Percentiles rank a stretch among this genome's conserved stretches.
These are phyloP conservation scores for Penicillium coprophilum DNA, from an alignment of 495 filamentous ascomycete genomes.

Conservation along the genomic window DNA sequence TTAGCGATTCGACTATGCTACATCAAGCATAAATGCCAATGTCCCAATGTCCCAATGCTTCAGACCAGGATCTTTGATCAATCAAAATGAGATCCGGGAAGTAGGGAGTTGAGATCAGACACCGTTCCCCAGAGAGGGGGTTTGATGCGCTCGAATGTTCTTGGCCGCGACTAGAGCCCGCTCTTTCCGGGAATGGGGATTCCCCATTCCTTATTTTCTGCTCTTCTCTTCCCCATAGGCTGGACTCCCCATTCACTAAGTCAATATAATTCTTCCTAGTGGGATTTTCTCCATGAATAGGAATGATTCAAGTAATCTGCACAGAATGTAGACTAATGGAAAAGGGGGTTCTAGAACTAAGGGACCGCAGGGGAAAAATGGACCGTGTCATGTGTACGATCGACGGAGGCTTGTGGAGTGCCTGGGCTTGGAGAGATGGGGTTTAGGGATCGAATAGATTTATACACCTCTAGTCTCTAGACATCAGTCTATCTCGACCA, in stretches of 20 bases:
- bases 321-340: slow-evolving; percentile 16
- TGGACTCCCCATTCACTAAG: no score
- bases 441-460: no score
- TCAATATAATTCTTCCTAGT: slow-evolving; percentile 19
- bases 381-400: slow-evolving; percentile 45
- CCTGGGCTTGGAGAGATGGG: slow-evolving; percentile 5
- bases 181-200: background rate
- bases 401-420: slow-evolving; percentile 29
- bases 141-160: slow-evolving; percentile 14
- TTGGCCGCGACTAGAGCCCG: slow-evolving; percentile 14
- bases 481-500: no score
- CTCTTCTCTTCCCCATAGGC: slow-evolving; percentile 1
- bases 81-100: slow-evolving; percentile 10
- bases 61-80: slow-evolving; percentile 7
- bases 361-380: slow-evolving; percentile 32
- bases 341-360: slow-evolving; percentile 35
- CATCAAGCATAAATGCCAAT: background rate
- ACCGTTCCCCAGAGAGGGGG: slow-evolving; percentile 2
- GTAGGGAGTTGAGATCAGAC: slow-evolving; percentile 1
- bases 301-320: slow-evolving; percentile 20
- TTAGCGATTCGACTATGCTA: background rate
- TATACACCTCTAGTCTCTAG: no score
- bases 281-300: slow-evolving; percentile 35
- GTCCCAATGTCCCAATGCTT: background rate
- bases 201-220: background rate